Evolutionary conservation across 106 monocot genomes (phyloP).

Genomic region (Alisma plantagoaquatica): DNA sequence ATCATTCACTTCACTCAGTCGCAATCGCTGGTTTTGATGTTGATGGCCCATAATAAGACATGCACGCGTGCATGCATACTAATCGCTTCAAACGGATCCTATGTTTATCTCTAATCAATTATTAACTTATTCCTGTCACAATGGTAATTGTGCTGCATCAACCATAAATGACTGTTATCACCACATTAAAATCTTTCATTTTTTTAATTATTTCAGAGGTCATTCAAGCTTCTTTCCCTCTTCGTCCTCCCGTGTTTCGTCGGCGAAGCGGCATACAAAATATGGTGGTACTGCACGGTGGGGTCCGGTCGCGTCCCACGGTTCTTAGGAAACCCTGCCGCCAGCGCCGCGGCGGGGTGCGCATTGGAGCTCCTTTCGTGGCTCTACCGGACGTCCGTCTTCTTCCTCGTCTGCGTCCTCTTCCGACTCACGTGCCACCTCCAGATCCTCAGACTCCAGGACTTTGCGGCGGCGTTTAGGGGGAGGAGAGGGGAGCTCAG

Average conservation of each 20-base stretch:
- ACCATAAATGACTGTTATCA: no score
- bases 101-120: no score
- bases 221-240: constrained; percentile 51
- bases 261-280: constrained; percentile 53
- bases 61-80: no score
- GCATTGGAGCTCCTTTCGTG: constrained; percentile 61
- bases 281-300: constrained; percentile 73
- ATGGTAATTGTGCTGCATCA: no score
- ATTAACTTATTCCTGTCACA: no score
- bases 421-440: constrained; percentile 75
- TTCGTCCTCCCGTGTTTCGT: constrained; percentile 63
- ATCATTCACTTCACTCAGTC: no score
- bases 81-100: no score
- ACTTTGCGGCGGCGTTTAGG: constrained; percentile 46
- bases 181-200: no score
- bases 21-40: no score
- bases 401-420: constrained; percentile 69
- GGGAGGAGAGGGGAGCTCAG: no score
- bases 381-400: constrained; percentile 62
- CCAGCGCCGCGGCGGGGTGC: constrained; percentile 41
- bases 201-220: constrained; percentile 40
- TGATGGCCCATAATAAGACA: no score
- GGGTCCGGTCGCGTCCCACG: constrained; percentile 29
- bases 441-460: constrained; percentile 70
- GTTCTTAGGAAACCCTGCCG: constrained; percentile 42